phyloP scores from a whole-genome alignment of 2,329 filamentous ascomycete species.

The Phialemoniopsis sp. region DNA sequence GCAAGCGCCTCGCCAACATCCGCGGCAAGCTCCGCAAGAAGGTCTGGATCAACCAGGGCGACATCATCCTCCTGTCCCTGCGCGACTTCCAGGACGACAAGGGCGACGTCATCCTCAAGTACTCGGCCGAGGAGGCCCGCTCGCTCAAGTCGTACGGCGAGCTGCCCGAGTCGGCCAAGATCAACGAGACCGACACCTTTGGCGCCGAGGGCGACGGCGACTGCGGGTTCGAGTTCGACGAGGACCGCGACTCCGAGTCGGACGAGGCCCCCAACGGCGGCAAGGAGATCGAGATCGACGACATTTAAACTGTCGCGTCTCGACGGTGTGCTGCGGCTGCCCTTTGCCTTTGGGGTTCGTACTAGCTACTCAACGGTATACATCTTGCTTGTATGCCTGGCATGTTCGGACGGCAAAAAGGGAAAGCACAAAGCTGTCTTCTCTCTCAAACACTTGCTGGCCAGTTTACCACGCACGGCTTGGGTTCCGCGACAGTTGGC shows the following conservation, averaged over 20 bases:
- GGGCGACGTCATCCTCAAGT: constrained; percentile 91
- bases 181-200: constrained; percentile 98
- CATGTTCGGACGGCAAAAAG: constrained; percentile 5
- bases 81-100: constrained; percentile 88
- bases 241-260: constrained; percentile 70
- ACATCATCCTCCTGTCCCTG: constrained; percentile 81
- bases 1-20: constrained; percentile 64
- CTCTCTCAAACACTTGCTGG: constrained; percentile 49
- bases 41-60: constrained; percentile 91
- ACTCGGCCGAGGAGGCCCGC: constrained; percentile 92
- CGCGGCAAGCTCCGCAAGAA: constrained; percentile 99
- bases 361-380: constrained; percentile 3
- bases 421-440: constrained; percentile 53
- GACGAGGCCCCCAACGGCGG: constrained; percentile 52
- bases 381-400: constrained; percentile 2
- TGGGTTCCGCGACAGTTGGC: constrained; percentile 39
- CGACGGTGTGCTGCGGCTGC: constrained; percentile 6
- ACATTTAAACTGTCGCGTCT: constrained; percentile 63
- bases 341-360: constrained; percentile 1
- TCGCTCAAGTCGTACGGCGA: constrained; percentile 93
- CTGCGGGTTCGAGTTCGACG: constrained; percentile 97
- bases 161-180: constrained; percentile 95
- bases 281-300: constrained; percentile 76
- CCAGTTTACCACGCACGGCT: constrained; percentile 19
- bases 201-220: constrained; percentile 90